phyloP scores from a whole-genome alignment of 2,329 filamentous ascomycete genomes.

The Pestalotiopsis sp. region DNA sequence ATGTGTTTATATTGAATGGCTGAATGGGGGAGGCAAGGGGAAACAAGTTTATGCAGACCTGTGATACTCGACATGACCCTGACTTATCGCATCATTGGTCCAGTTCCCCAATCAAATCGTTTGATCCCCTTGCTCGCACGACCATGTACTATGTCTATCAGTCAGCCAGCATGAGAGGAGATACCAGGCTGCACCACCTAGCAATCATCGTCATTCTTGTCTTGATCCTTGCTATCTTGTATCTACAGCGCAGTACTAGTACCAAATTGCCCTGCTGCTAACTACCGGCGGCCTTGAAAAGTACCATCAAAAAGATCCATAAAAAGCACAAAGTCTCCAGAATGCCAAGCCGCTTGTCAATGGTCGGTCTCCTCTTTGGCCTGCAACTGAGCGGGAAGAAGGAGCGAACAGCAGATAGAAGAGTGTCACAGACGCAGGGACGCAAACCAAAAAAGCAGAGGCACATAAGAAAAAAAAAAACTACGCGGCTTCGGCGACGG shows the following conservation, averaged over 20 bases:
- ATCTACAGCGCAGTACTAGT: not conserved
- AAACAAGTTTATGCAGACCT: not conserved
- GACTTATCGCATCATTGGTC: too few species aligned
- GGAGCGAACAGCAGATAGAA: not conserved
- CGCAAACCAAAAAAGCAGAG: not conserved
- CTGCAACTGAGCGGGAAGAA: not conserved
- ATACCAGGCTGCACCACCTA: too few species aligned
- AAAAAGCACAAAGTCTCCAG: constrained; percentile 4
- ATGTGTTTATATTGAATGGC: not conserved
- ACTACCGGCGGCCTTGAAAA: not conserved
- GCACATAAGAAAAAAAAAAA: not conserved
- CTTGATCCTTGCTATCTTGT: not conserved
- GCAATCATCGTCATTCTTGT: not conserved
- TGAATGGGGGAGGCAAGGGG: not conserved
- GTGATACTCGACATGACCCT: too few species aligned
- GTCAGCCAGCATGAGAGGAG: too few species aligned
- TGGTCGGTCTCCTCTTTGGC: not conserved
- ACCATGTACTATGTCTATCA: too few species aligned
- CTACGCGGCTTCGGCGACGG: constrained; percentile 3
- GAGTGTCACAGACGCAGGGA: not conserved
- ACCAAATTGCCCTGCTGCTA: not conserved
- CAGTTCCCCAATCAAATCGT: too few species aligned
- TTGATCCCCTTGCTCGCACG: too few species aligned
- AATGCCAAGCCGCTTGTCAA: constrained; percentile 6
- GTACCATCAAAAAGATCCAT: not conserved